Conservation (phyloP, 441 rosid genomes). For the Erodium trifolium region DNA sequence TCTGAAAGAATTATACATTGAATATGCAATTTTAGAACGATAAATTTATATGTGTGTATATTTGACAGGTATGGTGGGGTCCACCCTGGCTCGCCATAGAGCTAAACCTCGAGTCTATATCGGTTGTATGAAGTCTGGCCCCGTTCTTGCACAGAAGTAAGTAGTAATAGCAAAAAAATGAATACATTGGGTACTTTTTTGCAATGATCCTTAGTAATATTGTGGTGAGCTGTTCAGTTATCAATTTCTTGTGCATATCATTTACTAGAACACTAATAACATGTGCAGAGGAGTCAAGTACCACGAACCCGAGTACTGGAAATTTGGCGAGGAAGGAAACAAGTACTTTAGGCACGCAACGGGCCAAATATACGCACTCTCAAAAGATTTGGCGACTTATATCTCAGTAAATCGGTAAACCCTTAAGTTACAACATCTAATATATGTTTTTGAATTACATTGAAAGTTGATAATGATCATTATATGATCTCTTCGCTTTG, state of each 20-base stretch:
- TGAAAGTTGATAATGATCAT: neutral
- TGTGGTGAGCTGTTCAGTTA: neutral
- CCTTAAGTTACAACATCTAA: neutral
- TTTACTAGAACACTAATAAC: neutral
- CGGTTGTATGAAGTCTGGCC: conserved; percentile 96
- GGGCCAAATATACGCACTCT: conserved; percentile 73
- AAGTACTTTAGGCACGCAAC: conserved; percentile 83
- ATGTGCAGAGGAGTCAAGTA: conserved; percentile 55
- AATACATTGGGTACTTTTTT: no score
- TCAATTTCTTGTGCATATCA: neutral
- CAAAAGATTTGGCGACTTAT: conserved; percentile 74
- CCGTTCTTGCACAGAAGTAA: conserved; percentile 69
- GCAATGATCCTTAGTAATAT: no score
- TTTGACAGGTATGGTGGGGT: conserved; percentile 40
- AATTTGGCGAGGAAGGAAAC: conserved; percentile 86
- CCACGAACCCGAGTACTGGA: conserved; percentile 82
- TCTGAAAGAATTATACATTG: neutral
- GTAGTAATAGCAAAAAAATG: conserved; percentile 5
- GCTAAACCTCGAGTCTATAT: conserved; percentile 61
- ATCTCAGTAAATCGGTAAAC: conserved; percentile 60
- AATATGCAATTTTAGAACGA: neutral
- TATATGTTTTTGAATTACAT: neutral
- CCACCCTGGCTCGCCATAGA: conserved; percentile 43
- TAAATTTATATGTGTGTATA: neutral
- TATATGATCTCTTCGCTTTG: neutral